A percentile compares a stretch with the other conserved stretches of the same genome.
phyloP scores from a whole-genome alignment of 106 monocot species.

The Amphibolis antarctica region DNA sequence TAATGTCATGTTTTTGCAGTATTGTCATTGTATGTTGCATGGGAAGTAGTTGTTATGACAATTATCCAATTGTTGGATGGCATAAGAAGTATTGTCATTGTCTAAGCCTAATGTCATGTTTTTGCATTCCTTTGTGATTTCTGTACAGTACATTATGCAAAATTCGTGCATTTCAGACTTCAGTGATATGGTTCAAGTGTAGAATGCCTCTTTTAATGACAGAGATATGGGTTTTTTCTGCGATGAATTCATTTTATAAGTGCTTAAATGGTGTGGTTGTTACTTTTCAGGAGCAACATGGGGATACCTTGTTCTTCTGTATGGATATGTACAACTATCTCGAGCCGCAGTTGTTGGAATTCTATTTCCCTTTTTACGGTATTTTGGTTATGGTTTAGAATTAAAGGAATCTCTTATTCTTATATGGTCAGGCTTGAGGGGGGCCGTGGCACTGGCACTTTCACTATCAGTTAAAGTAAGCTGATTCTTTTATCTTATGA shows the following conservation, averaged over 20 bases:
- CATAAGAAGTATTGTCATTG: no score
- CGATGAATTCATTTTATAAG: not conserved
- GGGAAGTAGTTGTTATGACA: no score
- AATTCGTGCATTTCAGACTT: no score
- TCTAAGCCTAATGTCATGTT: no score
- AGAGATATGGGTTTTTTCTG: no score
- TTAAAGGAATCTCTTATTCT: conserved; percentile 89
- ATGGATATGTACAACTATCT: conserved; percentile 82
- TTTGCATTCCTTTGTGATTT: no score
- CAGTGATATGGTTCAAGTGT: no score
- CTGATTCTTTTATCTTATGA: not conserved
- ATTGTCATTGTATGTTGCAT: no score
- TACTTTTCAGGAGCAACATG: conserved; percentile 69
- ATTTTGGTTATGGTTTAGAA: conserved; percentile 90
- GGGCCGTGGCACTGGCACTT: conserved; percentile 86
- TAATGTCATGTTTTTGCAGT: no score
- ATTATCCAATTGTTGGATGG: no score
- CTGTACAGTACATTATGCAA: no score
- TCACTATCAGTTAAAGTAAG: conserved; percentile 82
- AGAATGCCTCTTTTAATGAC: no score
- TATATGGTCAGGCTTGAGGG: conserved; percentile 83
- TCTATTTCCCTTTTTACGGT: conserved; percentile 66
- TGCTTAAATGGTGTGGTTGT: not conserved
- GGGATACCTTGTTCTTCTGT: conserved; percentile 81
- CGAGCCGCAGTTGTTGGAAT: conserved; percentile 61